These are phyloP conservation scores for Funneliformis mosseae DNA, from an alignment of 192 early-diverging fungal species.

Conservation along the genomic window DNA sequence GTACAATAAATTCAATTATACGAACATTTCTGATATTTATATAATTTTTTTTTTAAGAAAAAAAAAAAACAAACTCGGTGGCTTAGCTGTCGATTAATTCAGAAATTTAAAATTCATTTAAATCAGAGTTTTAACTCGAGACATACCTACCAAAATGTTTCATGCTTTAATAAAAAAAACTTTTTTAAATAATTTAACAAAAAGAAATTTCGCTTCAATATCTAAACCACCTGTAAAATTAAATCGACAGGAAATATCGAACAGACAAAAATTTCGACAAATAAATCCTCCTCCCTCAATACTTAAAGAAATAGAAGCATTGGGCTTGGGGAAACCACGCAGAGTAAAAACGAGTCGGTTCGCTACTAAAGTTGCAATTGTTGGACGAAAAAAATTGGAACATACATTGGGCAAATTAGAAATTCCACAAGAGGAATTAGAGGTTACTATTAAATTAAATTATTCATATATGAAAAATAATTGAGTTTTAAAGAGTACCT, in stretches of 20 bases:
- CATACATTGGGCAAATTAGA: not conserved
- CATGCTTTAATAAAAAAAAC: not conserved
- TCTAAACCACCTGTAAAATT: not conserved
- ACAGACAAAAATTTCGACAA: conserved; percentile 20
- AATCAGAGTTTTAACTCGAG: not conserved
- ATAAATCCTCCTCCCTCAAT: not conserved
- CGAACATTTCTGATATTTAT: too few species aligned
- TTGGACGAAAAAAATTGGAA: conserved; percentile 20
- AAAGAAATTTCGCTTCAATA: not conserved
- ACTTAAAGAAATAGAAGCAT: conserved; percentile 16
- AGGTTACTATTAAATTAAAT: conserved; percentile 9
- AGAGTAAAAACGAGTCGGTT: not conserved
- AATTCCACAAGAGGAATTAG: conserved; percentile 16
- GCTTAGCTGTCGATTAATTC: not conserved
- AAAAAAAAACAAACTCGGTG: not conserved
- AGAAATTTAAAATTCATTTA: not conserved
- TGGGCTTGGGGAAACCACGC: not conserved
- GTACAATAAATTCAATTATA: too few species aligned
- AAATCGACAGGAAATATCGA: conserved; percentile 3
- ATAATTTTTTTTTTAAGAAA: not conserved
- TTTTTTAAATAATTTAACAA: not conserved
- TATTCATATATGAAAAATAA: not conserved
- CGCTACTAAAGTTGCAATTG: conserved; percentile 15
- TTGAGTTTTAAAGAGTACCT: not conserved
- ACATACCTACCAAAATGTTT: not conserved